A percentile compares a stretch with the other conserved stretches of the same genome.
These are phyloP conservation scores for Saccharomycopsis hybrid DNA, from an alignment of 1,139 yeast genomes.

Conservation along the genomic window DNA sequence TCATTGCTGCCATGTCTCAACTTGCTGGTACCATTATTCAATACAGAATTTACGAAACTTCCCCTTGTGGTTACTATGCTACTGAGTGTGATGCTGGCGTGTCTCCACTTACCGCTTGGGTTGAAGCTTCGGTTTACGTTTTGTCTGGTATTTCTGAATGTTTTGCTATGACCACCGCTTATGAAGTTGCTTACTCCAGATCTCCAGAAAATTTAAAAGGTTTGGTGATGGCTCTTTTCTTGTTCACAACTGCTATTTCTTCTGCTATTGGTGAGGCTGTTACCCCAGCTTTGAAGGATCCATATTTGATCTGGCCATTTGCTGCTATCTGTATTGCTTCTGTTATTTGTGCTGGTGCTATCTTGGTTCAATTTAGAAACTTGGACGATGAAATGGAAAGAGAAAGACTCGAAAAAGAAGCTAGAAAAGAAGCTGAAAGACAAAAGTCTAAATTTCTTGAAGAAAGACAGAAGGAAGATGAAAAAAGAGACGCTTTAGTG, in stretches of 20 bases:
- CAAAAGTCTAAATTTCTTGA: background rate
- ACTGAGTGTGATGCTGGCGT: constrained; percentile 40
- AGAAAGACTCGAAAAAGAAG: constrained; percentile 26
- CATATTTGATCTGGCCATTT: constrained; percentile 50
- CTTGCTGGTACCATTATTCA: constrained; percentile 79
- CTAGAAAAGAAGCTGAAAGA: background rate
- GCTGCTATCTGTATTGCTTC: constrained; percentile 46
- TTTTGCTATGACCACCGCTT: constrained; percentile 61
- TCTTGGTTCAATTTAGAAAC: constrained; percentile 45
- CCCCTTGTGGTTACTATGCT: constrained; percentile 58
- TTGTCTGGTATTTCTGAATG: constrained; percentile 63
- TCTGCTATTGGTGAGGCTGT: constrained; percentile 54
- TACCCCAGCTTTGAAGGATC: constrained; percentile 49
- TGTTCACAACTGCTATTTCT: constrained; percentile 49
- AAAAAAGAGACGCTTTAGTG: no score
- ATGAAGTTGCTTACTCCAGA: constrained; percentile 65
- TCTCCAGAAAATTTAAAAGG: constrained; percentile 66
- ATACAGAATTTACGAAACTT: constrained; percentile 60
- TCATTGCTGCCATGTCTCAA: constrained; percentile 65
- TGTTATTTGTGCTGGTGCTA: constrained; percentile 36
- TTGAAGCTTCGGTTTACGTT: constrained; percentile 43
- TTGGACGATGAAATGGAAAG: constrained; percentile 46
- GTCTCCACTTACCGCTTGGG: constrained; percentile 54
- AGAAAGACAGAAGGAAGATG: no score
- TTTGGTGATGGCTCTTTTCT: constrained; percentile 59